phyloP scores from a whole-genome alignment of 2,329 filamentous ascomycete species.

The Claviceps digitariae region DNA sequence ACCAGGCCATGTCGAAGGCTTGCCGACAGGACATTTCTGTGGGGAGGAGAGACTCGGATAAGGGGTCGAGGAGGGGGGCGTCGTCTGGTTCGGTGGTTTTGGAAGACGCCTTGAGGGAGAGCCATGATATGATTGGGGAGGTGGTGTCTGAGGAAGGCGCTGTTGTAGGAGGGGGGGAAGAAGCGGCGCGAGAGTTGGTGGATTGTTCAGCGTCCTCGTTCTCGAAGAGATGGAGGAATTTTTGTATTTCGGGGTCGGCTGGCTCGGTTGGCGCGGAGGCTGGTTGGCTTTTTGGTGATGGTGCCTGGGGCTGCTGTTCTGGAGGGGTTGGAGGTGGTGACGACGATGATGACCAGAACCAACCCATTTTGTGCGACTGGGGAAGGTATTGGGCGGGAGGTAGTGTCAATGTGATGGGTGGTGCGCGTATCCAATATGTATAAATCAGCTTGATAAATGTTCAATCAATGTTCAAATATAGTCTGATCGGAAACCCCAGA shows the following conservation, averaged over 20 bases:
- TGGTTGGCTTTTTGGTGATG: constrained; percentile 9
- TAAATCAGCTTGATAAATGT: no score
- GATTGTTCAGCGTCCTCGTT: constrained; percentile 13
- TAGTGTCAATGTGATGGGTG: not conserved
- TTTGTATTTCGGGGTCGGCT: constrained; percentile 38
- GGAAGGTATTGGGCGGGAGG: not conserved
- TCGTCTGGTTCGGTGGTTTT: constrained; percentile 9
- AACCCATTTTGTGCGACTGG: constrained; percentile 36
- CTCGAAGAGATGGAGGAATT: constrained; percentile 37
- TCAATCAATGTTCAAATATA: no score
- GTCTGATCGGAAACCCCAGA: not conserved
- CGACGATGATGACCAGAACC: constrained; percentile 41
- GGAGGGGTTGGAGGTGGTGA: constrained; percentile 8
- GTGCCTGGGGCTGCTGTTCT: constrained; percentile 12
- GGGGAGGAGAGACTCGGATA: constrained; percentile 61
- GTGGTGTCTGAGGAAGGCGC: constrained; percentile 17
- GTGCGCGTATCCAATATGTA: not conserved
- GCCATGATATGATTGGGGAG: constrained; percentile 20
- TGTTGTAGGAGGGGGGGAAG: constrained; percentile 5
- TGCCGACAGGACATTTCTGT: constrained; percentile 76
- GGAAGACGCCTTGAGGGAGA: constrained; percentile 20
- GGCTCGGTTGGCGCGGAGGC: constrained; percentile 14
- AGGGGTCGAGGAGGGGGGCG: constrained; percentile 23
- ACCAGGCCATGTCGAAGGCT: constrained; percentile 86
- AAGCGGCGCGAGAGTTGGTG: constrained; percentile 9